Percentiles rank a stretch among this genome's conserved stretches.
Evolutionary conservation across 1,284 basidiomycete genomes (phyloP).

Genomic region (Sphagnurus paluster): DNA sequence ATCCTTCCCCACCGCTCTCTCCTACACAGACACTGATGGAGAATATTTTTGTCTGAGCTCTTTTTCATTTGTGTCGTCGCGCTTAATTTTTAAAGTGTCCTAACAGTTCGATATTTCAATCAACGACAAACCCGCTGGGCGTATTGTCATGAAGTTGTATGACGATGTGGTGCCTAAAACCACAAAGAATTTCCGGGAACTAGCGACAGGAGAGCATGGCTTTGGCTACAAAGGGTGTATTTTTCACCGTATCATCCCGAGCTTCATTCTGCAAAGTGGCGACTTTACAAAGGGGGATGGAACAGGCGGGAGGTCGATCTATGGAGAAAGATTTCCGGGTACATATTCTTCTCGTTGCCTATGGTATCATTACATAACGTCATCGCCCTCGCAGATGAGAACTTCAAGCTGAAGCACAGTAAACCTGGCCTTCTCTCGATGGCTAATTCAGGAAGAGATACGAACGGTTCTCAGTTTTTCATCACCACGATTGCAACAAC

Average conservation of each 20-base stretch:
- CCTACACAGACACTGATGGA: constrained; percentile 16
- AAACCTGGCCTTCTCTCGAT: constrained; percentile 32
- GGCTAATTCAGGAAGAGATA: constrained; percentile 90
- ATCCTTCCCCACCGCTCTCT: neutral
- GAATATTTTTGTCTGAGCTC: constrained; percentile 21
- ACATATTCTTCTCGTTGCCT: neutral
- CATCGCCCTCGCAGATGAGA: constrained; percentile 17
- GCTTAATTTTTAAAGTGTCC: neutral
- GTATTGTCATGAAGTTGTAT: constrained; percentile 54
- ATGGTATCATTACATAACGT: neutral
- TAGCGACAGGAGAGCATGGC: constrained; percentile 74
- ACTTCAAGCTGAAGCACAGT: constrained; percentile 19
- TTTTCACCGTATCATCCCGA: constrained; percentile 77
- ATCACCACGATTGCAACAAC: constrained; percentile 79
- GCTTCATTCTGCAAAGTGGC: constrained; percentile 22
- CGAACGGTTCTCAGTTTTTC: constrained; percentile 93
- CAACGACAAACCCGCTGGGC: constrained; percentile 17
- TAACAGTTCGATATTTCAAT: constrained; percentile 23
- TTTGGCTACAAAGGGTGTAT: constrained; percentile 58
- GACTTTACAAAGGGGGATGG: constrained; percentile 41
- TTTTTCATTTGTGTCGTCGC: constrained; percentile 4
- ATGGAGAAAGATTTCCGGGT: constrained; percentile 93
- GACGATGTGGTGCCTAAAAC: constrained; percentile 66
- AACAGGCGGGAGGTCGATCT: constrained; percentile 91
- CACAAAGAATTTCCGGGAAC: constrained; percentile 81